Evolutionary conservation across 495 filamentous ascomycete genomes (phyloP), one percentile per base, ranked within the genome.

Genomic region (Penicillium malachiteum): DNA sequence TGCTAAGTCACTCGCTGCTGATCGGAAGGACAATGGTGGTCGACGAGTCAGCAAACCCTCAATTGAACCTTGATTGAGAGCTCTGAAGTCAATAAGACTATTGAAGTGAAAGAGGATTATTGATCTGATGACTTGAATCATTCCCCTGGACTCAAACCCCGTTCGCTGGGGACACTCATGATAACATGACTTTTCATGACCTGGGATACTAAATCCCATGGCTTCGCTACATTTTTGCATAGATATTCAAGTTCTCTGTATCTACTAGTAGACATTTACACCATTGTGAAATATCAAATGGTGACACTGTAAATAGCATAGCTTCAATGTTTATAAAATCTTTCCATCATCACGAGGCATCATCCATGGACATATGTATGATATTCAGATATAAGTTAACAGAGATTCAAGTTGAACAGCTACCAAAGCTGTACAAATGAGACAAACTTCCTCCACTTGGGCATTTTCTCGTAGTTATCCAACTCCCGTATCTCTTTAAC

Each of bases 1-100:
- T 54, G 78, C 78, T 14, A 68, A 74, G 31, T 48, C 59, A 1
- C 60, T 73, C n/a, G 64, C 59, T 32, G 52, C 42, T 1, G 67
- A 71, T n/a, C 53, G 62, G 2, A 60, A 59, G 40, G 50, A 63
- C 8, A 68, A 71, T 26, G 18, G 60, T n/a, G 69, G 69, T 12
- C 64, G 66, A 5, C 57, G 68, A 12, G 63, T 71, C 12, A 71
- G 68, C 38, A 56, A 40, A 52, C 43, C 51, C 43, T n/a, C 54
- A 10, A 7, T 50, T 38, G 49, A 51, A 34, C 48, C 43, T 32
- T 46, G 26, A 46, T 14, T 32, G 13, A 9, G 26, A 7, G 21
- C 11, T 9, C 5, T 9, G 2, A 2, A 37, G 8, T 37, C 12
- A 13, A 37, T 1, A 2, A 9, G 34, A 37, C 1, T 13, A 5